Evolutionary conservation across 2,329 filamentous ascomycete genomes (phyloP), one percentile per base, ranked within the genome.

Genomic region (Pestalotiopsis sp.): DNA sequence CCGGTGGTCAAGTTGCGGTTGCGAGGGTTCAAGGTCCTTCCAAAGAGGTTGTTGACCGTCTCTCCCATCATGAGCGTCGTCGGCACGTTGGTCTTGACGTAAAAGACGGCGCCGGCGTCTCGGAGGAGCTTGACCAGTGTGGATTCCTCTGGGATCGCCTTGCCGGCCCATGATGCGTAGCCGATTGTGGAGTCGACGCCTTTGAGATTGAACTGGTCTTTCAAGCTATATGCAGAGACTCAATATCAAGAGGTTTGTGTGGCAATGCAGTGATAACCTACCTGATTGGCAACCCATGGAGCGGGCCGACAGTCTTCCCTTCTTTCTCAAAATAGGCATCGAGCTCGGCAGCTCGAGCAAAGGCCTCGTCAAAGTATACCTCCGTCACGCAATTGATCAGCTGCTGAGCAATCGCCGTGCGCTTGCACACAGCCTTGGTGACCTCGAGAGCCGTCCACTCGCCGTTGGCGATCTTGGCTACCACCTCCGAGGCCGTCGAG

Each of bases 21-120:
- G n/a, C 84, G 77, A 0, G 90, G 90, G 73, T 92, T 92, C 41
- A 91, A 77, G 0, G 87, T 87, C 31, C 88, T 83, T 2, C 90
- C 90, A 70, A 89, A 89, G 23, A 91, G 74, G 72, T 90, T 86
- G 76, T 91, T 91, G 56, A 87, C 83, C 4, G 83, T 86, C 74
- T 92, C 90, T 56, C 88, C 76, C 7, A 80, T 82, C 72, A 82
- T 81, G 68, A 89, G 77, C 0, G 86, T 87, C 70, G 89, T 87
- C 1, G 91, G 90, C 2, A 93, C 82, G 72, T 82, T 83, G 0
- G 82, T 84, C 39, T 82, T 80, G 23, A 82, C 78, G 66, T 82
- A 81, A 64, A 83, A 79, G 11, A 84, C 75, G 2, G 81, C 82
- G 1, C 82, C 82, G 2, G 80, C 77, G 41, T 78, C 75, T 3